Evolutionary conservation across 2,329 filamentous ascomycete species (phyloP).

Genomic region (Fusarium nanum): DNA sequence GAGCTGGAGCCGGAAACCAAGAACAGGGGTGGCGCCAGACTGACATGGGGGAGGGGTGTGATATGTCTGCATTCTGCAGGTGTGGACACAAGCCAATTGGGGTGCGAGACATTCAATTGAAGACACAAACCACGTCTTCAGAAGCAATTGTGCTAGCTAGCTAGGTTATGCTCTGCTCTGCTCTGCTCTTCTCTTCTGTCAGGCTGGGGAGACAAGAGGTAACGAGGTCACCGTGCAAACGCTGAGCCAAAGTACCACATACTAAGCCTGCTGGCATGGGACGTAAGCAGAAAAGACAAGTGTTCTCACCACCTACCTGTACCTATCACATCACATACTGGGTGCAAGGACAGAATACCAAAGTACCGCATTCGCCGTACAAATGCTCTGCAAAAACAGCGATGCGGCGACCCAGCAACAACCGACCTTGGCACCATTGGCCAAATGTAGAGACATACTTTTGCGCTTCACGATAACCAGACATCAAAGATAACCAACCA

Average conservation of each 20-base stretch:
- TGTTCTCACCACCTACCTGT: background rate
- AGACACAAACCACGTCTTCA: slow-evolving; percentile 27
- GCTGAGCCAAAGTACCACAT: background rate
- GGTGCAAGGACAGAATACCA: background rate
- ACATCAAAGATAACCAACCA: background rate
- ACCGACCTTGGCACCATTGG: slow-evolving; percentile 1
- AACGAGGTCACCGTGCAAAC: slow-evolving; percentile 13
- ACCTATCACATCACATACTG: background rate
- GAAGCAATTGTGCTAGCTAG: slow-evolving; percentile 36
- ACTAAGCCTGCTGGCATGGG: background rate
- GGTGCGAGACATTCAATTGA: slow-evolving; percentile 29
- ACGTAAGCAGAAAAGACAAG: slow-evolving; percentile 20
- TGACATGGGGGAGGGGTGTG: slow-evolving; percentile 14
- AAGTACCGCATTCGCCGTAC: background rate
- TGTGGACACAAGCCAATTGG: slow-evolving; percentile 20
- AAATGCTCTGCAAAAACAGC: background rate
- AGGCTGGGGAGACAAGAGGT: slow-evolving; percentile 31
- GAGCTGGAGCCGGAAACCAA: slow-evolving; percentile 43
- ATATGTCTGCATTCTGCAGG: slow-evolving; percentile 1
- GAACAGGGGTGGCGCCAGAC: slow-evolving; percentile 33
- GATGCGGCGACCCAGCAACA: background rate
- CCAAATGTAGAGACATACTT: slow-evolving; percentile 12
- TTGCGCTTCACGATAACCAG: background rate
- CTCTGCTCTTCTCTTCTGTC: background rate
- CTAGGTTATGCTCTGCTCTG: slow-evolving; percentile 15